phyloP scores from a whole-genome alignment of 768 basidiomycete genomes.

The Mycena epipterygia region DNA sequence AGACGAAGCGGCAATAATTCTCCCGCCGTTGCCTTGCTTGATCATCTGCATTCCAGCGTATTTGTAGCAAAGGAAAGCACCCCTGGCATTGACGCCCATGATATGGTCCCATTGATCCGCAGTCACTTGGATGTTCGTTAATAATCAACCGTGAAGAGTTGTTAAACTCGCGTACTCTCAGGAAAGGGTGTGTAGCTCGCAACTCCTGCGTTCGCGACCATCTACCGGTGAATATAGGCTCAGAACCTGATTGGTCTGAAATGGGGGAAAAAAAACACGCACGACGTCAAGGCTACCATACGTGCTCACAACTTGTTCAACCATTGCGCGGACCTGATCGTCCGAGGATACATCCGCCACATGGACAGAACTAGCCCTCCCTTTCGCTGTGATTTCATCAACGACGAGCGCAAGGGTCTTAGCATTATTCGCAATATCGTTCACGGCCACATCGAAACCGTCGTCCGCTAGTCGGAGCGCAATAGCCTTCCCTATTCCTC shows the following conservation, averaged over 20 bases:
- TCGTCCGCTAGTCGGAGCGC: slow-evolving; percentile 56
- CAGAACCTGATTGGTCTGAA: background rate
- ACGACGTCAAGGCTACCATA: slow-evolving; percentile 49
- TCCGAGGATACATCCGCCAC: slow-evolving; percentile 51
- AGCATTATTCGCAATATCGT: slow-evolving; percentile 47
- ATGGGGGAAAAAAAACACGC: background rate
- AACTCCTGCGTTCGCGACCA: slow-evolving; percentile 48
- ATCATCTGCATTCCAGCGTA: slow-evolving; percentile 55
- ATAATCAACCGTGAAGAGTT: background rate
- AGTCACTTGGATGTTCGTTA: slow-evolving; percentile 7
- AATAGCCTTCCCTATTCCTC: slow-evolving; percentile 59
- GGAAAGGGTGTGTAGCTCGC: slow-evolving; percentile 2
- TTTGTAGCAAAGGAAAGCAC: slow-evolving; percentile 55
- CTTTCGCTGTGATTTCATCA: slow-evolving; percentile 40
- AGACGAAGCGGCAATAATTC: slow-evolving; percentile 51
- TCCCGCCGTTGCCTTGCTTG: slow-evolving; percentile 52
- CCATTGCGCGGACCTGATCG: slow-evolving; percentile 49
- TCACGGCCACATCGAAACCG: slow-evolving; percentile 56
- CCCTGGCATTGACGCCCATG: slow-evolving; percentile 48
- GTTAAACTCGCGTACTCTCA: slow-evolving; percentile 16
- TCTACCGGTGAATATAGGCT: slow-evolving; percentile 17
- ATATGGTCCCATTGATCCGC: slow-evolving; percentile 44
- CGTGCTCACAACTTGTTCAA: slow-evolving; percentile 40
- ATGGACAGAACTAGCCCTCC: slow-evolving; percentile 13
- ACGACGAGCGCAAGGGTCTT: slow-evolving; percentile 41